These are phyloP conservation scores for Apophysomyces ossiformis DNA, from an alignment of 371 early-diverging fungal species.

Conservation along the genomic window DNA sequence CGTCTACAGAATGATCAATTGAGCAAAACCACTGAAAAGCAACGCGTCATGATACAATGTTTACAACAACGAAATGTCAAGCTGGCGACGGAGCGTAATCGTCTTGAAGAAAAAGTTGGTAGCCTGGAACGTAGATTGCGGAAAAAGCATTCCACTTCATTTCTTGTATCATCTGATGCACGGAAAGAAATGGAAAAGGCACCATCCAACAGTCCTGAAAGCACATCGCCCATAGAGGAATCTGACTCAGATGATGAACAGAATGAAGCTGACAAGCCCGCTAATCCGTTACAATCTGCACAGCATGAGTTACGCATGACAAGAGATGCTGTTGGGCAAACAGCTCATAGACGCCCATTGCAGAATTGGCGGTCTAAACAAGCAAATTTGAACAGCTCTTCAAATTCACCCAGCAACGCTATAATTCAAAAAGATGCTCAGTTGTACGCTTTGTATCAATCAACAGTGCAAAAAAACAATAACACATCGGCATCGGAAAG, in stretches of 20 bases:
- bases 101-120: conserved; percentile 19
- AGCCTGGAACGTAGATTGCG: conserved; percentile 5
- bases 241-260: not conserved
- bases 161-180: not conserved
- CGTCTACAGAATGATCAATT: conserved; percentile 70
- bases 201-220: not conserved
- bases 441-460: conserved; percentile 20
- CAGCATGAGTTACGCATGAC: not conserved
- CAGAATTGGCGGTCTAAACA: not conserved
- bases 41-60: conserved; percentile 69
- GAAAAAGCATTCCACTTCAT: not conserved
- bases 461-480: conserved; percentile 13
- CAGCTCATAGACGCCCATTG: not conserved
- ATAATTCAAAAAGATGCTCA: conserved; percentile 23
- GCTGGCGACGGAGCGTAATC: conserved; percentile 36
- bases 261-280: not conserved
- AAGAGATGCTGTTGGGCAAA: not conserved
- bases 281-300: not conserved
- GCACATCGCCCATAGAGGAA: not conserved
- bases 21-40: conserved; percentile 80
- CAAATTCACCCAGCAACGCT: not conserved
- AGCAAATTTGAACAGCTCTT: not conserved
- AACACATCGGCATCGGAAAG: not conserved
- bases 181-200: not conserved
- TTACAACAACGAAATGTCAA: conserved; percentile 40